Base-by-base conservation (phyloP, 2,329 filamentous ascomycete genomes). In the Dothistroma pini region DNA sequence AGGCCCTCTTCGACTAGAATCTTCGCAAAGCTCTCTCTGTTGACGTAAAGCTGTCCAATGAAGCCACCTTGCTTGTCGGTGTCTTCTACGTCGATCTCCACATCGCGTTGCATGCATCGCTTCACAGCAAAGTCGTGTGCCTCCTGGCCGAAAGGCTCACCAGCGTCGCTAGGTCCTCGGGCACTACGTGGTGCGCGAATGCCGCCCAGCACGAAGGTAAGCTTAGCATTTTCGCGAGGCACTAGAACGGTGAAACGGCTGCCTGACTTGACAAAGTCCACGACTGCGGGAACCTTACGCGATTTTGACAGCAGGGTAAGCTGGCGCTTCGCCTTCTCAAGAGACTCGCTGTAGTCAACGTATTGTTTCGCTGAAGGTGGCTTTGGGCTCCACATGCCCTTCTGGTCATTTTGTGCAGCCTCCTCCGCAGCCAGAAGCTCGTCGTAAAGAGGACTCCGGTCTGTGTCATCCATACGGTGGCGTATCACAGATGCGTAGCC, bases 261-360 rank as follows among this genome's bases (percentile, higher is more conserved):
- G 32, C 90, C 95, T n/a, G 92, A 90, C 79, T 97, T 97, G 81
- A 96, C 95, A 75, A 96, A 99, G 76, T 99, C 95, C 48, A 99
- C 92, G 68, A 99, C 83, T 11, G 90, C 95, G 8, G 95, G 92
- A 3, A 97, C 88, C 76, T 90, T 93, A 82, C 91, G 93, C 76
- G 97, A 93, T 57, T 93, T 86, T 63, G 95, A 90, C 34, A 99
- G 83, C 22, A 91, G 88, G 11, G 90, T 89, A 41, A 96, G 84
- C 76, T 96, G 92, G 57, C 96, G 88, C 83, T 97, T 97, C 65
- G 95, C 95, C 78, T 97, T 96, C 75, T 97, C 93, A 7, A 93
- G 79, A 63, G 84, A 93, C 76, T 97, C 95, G 5, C 93, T 97
- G 72, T 93, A 92, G 75, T 99, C 95, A 50, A 89, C 84, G 74